Evolutionary conservation across 1,284 basidiomycete genomes (phyloP).

Genomic region (Xerocomus amazonicus): DNA sequence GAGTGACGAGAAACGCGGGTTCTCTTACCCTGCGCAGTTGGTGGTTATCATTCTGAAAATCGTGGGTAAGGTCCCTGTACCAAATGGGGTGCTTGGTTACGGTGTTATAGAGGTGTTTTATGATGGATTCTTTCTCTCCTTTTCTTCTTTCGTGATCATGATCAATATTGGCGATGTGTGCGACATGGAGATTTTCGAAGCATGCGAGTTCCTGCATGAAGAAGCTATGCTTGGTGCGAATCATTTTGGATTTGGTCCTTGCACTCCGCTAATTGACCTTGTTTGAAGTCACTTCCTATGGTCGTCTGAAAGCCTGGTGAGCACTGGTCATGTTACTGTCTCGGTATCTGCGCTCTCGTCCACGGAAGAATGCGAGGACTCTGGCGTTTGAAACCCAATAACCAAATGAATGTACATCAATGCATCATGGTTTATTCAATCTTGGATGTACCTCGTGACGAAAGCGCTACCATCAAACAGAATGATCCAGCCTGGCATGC

Average conservation of each 20-base stretch:
- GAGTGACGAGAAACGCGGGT: neutral
- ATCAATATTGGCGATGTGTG: constrained; percentile 1
- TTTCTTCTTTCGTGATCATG: constrained; percentile 6
- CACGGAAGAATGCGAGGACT: neutral
- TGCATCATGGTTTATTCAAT: neutral
- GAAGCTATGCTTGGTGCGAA: constrained; percentile 15
- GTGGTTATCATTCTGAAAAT: constrained; percentile 6
- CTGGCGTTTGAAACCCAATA: neutral
- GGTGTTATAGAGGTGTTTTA: constrained; percentile 6
- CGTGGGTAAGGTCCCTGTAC: constrained; percentile 4
- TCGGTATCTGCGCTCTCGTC: constrained; percentile 1
- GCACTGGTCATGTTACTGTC: neutral
- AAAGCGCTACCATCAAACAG: neutral
- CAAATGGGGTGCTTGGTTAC: constrained; percentile 9
- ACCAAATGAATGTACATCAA: constrained; percentile 3
- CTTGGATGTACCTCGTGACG: constrained; percentile 2
- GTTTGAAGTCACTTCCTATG: constrained; percentile 8
- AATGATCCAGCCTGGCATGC: no score
- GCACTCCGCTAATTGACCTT: constrained; percentile 6
- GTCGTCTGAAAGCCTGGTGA: neutral
- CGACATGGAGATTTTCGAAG: neutral
- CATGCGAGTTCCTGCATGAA: neutral
- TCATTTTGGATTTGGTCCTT: neutral
- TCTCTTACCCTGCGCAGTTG: neutral
- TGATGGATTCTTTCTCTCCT: constrained; percentile 8